phyloP scores from a whole-genome alignment of 352 stramenopile genomes.

The Globisporangium nagaii region DNA sequence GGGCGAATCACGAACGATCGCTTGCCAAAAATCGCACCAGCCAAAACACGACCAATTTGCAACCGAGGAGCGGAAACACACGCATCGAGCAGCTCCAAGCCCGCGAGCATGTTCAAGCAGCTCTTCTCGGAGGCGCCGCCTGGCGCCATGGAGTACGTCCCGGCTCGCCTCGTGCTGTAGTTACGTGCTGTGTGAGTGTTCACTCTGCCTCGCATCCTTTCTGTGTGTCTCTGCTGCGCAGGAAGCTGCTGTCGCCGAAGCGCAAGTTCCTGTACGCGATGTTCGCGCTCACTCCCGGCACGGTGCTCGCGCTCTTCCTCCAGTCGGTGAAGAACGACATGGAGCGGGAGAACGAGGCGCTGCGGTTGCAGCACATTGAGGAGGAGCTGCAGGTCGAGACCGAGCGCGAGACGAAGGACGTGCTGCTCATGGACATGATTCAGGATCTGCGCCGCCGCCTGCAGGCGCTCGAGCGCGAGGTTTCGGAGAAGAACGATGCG shows the following conservation, averaged over 20 bases:
- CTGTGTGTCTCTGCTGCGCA: slow-evolving; percentile 9
- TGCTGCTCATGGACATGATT: slow-evolving; percentile 40
- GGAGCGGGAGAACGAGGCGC: slow-evolving; percentile 53
- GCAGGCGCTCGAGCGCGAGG: slow-evolving; percentile 41
- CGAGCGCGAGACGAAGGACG: slow-evolving; percentile 44
- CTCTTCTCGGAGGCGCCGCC: slow-evolving; percentile 66
- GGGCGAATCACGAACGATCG: too few relatives aligned
- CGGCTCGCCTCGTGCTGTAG: neutral
- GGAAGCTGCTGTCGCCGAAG: slow-evolving; percentile 53
- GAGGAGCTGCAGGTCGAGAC: slow-evolving; percentile 35
- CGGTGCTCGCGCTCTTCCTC: slow-evolving; percentile 56
- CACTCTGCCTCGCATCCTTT: neutral
- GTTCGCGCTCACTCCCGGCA: slow-evolving; percentile 67
- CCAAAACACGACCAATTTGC: too few relatives aligned
- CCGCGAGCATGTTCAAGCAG: slow-evolving; percentile 72
- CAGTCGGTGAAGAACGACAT: slow-evolving; percentile 67
- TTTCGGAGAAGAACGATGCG: slow-evolving; percentile 18
- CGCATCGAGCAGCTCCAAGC: too few relatives aligned
- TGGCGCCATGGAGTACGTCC: slow-evolving; percentile 60
- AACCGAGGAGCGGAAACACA: too few relatives aligned
- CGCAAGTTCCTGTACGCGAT: slow-evolving; percentile 64
- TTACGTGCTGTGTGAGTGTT: neutral
- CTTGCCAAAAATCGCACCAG: too few relatives aligned
- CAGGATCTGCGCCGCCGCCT: slow-evolving; percentile 61
- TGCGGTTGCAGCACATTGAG: slow-evolving; percentile 37